These are phyloP conservation scores for Colletotrichum gloeosporioides DNA, from an alignment of 2,329 filamentous ascomycete genomes.

Conservation along the genomic window DNA sequence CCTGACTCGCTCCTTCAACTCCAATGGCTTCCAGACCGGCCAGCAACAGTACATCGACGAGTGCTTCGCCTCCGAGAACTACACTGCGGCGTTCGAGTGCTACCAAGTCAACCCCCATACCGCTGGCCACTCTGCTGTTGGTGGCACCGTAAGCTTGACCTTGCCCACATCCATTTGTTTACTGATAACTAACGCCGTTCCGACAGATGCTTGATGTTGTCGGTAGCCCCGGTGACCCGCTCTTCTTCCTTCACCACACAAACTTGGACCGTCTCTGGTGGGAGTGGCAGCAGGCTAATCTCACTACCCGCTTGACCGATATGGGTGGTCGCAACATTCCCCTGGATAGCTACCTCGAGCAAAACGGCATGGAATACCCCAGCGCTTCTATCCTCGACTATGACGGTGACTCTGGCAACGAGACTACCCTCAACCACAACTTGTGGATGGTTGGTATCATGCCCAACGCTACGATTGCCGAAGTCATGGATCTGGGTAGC, in stretches of 20 bases:
- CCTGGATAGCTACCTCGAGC: background rate
- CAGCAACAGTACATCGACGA: conserved; percentile 8
- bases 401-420: conserved; percentile 23
- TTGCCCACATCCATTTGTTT: background rate
- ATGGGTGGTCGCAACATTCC: conserved; percentile 3
- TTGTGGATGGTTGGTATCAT: conserved; percentile 32
- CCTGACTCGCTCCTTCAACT: conserved; percentile 1
- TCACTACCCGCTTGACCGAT: background rate
- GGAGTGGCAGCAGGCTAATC: conserved; percentile 19
- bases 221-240: conserved; percentile 6
- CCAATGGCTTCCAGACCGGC: background rate
- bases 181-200: background rate
- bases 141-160: conserved; percentile 4
- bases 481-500: conserved; percentile 33
- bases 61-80: conserved; percentile 6
- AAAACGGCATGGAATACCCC: conserved; percentile 2
- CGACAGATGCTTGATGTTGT: conserved; percentile 12
- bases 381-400: background rate
- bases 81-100: conserved; percentile 2
- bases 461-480: conserved; percentile 25
- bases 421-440: conserved; percentile 29
- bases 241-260: conserved; percentile 18
- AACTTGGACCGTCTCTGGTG: conserved; percentile 15
- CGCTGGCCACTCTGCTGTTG: conserved; percentile 13
- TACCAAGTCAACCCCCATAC: conserved; percentile 9